Percentiles rank a stretch among this genome's conserved stretches.
These are phyloP conservation scores for Glebionis coronaria DNA, from an alignment of 129 eudicot genomes.

Conservation along the genomic window DNA sequence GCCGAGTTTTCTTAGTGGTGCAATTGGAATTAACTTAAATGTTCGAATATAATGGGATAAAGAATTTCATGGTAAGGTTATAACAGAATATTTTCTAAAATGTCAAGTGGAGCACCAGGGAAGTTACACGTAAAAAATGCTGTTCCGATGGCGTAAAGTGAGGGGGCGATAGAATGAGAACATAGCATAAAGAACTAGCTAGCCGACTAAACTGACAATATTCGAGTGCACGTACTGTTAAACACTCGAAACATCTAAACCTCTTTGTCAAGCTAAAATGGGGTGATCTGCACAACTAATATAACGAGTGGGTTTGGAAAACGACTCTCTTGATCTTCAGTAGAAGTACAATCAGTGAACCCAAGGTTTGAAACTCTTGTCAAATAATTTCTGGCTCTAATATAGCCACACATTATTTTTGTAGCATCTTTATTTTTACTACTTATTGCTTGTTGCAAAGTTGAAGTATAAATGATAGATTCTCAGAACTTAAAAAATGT, in stretches of 20 bases:
- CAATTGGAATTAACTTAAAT: background rate
- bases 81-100: background rate
- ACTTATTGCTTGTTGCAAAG: constrained; percentile 20
- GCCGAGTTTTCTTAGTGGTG: background rate
- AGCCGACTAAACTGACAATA: background rate
- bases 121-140: constrained; percentile 10
- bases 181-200: constrained; percentile 9
- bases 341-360: too few relatives aligned
- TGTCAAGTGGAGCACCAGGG: constrained; percentile 27
- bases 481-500: constrained; percentile 15
- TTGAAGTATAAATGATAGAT: too few relatives aligned
- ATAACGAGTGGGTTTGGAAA: too few relatives aligned
- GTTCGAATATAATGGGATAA: constrained; percentile 3
- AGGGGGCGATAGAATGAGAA: constrained; percentile 16
- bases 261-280: too few relatives aligned
- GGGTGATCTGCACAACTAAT: too few relatives aligned
- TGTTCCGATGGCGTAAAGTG: constrained; percentile 21
- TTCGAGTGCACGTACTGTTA: background rate
- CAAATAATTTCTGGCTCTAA: background rate
- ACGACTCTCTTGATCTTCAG: too few relatives aligned
- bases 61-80: constrained; percentile 7
- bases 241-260: background rate
- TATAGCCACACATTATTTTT: background rate
- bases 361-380: too few relatives aligned
- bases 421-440: constrained; percentile 18